These are phyloP conservation scores for Arthrobotrys sphaeroides DNA, from an alignment of 2,329 filamentous ascomycete genomes.

Conservation along the genomic window DNA sequence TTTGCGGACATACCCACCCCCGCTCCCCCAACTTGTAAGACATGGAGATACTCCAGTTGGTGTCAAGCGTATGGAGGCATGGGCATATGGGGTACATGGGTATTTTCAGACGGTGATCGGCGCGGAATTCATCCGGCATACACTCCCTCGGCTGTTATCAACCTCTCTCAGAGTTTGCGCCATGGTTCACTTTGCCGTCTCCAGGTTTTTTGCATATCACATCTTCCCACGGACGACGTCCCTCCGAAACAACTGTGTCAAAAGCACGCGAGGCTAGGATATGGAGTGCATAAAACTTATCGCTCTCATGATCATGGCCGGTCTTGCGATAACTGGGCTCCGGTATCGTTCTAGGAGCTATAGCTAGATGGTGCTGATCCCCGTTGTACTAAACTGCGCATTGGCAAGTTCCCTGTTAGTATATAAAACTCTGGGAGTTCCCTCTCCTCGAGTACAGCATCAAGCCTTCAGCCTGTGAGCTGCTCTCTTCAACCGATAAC, in stretches of 20 bases:
- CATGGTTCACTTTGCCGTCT: conserved; percentile 14
- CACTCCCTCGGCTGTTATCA: conserved; percentile 48
- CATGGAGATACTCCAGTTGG: conserved; percentile 26
- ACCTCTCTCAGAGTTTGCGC: conserved; percentile 6
- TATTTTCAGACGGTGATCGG: conserved; percentile 31
- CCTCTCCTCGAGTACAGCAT: conserved; percentile 14
- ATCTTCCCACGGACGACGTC: conserved; percentile 27
- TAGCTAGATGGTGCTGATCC: conserved; percentile 34
- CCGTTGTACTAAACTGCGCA: conserved; percentile 3
- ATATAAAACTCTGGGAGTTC: conserved; percentile 23
- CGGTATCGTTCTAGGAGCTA: conserved; percentile 21
- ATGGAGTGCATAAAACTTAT: conserved; percentile 29
- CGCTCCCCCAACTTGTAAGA: conserved; percentile 21
- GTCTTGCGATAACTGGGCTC: conserved; percentile 6
- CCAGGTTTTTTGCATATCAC: conserved; percentile 14
- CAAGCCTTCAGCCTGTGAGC: conserved; percentile 33
- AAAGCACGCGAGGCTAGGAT: conserved; percentile 18
- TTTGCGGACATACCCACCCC: conserved; percentile 41
- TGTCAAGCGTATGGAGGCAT: not conserved
- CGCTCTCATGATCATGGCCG: conserved; percentile 39
- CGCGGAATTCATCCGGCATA: conserved; percentile 44
- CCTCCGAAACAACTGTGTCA: conserved; percentile 32
- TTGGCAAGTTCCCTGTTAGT: conserved; percentile 36
- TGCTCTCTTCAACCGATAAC: conserved; percentile 7
- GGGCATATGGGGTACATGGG: conserved; percentile 5